Evolutionary conservation across 148 eudicot species (phyloP).

Genomic region (Vaccinium myrtillus): DNA sequence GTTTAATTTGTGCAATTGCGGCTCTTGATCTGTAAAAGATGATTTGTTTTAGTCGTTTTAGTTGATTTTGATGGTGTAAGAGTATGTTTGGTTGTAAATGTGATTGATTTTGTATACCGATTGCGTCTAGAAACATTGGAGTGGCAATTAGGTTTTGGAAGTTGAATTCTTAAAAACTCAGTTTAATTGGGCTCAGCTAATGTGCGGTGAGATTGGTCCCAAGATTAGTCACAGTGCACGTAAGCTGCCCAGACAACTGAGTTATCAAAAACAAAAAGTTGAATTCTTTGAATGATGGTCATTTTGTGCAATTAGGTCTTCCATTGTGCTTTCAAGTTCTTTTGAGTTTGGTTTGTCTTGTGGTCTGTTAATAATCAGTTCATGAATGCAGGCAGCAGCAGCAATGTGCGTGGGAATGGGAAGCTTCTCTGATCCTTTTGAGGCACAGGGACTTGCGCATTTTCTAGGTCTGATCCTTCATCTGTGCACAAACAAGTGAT

Average conservation of each 20-base stretch:
- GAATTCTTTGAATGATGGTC: background rate
- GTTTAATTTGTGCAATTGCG: background rate
- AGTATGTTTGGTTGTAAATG: background rate
- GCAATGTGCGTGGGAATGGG: slow-evolving; percentile 96
- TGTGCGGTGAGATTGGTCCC: no score
- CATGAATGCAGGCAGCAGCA: slow-evolving; percentile 70
- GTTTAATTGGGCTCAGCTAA: no score
- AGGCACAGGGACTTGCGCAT: slow-evolving; percentile 98
- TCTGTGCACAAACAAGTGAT: background rate
- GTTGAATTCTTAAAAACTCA: background rate
- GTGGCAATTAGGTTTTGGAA: slow-evolving; percentile 1
- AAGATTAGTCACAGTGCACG: no score
- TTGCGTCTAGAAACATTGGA: background rate
- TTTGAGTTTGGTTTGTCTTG: background rate
- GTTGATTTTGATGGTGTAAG: background rate
- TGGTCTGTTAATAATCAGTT: background rate
- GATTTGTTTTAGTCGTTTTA: background rate
- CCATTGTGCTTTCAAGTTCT: background rate
- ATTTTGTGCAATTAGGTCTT: background rate
- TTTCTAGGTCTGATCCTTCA: slow-evolving; percentile 60
- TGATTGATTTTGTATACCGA: background rate
- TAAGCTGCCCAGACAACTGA: no score
- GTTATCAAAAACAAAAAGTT: background rate
- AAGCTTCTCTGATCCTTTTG: slow-evolving; percentile 88
- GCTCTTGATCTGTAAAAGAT: background rate